A percentile compares a stretch with the other conserved stretches of the same genome.
Conservation (phyloP, 2,329 filamentous ascomycete species). For the Rhinocladiella similis region DNA sequence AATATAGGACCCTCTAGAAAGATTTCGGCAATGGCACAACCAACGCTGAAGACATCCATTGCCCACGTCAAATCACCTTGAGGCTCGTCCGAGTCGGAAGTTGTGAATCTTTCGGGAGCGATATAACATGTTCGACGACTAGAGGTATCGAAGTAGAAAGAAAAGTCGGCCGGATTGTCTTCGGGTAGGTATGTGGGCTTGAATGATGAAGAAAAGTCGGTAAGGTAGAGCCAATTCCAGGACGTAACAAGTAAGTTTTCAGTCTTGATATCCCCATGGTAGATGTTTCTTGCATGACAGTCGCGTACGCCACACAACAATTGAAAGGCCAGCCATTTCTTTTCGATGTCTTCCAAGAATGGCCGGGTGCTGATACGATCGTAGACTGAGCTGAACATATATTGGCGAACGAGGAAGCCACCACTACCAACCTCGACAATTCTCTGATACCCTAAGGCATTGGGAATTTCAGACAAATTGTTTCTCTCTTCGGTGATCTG, state of each 20-base stretch:
- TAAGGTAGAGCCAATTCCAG: slow-evolving; percentile 98
- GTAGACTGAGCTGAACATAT: slow-evolving; percentile 93
- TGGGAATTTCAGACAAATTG: slow-evolving; percentile 78
- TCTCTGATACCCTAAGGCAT: slow-evolving; percentile 85
- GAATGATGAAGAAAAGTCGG: slow-evolving; percentile 95
- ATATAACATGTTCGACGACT: slow-evolving; percentile 91
- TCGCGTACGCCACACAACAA: slow-evolving; percentile 88
- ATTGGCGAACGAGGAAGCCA: slow-evolving; percentile 91
- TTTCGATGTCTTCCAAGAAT: slow-evolving; percentile 95
- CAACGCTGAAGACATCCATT: slow-evolving; percentile 97
- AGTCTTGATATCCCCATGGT: slow-evolving; percentile 97
- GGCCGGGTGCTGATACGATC: slow-evolving; percentile 93
- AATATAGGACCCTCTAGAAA: slow-evolving; percentile 97
- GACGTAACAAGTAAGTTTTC: slow-evolving; percentile 96
- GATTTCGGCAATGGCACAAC: slow-evolving; percentile 94
- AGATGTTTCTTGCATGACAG: slow-evolving; percentile 84
- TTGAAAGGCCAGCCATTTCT: slow-evolving; percentile 98
- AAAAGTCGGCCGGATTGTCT: slow-evolving; percentile 96
- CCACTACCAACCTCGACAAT: slow-evolving; percentile 89
- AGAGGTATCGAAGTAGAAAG: slow-evolving; percentile 95
- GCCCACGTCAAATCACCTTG: slow-evolving; percentile 75
- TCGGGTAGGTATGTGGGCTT: slow-evolving; percentile 93
- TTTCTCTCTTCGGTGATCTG: slow-evolving; percentile 79
- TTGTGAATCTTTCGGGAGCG: slow-evolving; percentile 87
- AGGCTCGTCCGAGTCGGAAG: slow-evolving; percentile 65